phyloP scores from a whole-genome alignment of 768 basidiomycete genomes.

The Mycena vulgaris region DNA sequence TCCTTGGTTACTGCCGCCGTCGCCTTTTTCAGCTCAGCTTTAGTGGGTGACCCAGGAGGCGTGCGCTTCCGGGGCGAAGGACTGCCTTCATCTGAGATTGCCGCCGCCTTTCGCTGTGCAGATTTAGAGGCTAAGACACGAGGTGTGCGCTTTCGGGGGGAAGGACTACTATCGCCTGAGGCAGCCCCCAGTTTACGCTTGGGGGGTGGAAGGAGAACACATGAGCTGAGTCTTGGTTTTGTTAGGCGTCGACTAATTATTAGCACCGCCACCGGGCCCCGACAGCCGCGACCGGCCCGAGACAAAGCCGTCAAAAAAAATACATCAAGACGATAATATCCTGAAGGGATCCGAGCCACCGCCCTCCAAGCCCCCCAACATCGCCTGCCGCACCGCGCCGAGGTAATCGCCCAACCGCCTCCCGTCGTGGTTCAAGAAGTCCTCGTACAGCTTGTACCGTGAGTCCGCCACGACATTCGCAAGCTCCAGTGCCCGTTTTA shows the following conservation, averaged over 20 bases:
- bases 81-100: background rate
- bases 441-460: constrained; percentile 87
- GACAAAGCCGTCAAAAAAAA: background rate
- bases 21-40: constrained; percentile 1
- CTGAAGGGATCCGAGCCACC: constrained; percentile 87
- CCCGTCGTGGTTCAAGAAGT: constrained; percentile 79
- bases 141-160: background rate
- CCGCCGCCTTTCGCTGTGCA: background rate
- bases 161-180: background rate
- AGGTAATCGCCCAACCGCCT: constrained; percentile 82
- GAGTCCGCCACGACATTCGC: constrained; percentile 93
- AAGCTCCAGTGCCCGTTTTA: constrained; percentile 81
- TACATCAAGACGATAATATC: constrained; percentile 47
- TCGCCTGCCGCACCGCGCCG: constrained; percentile 77
- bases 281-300: too few species aligned
- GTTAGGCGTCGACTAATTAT: background rate
- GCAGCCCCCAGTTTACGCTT: constrained; percentile 7
- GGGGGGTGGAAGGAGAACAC: constrained; percentile 5
- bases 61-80: background rate
- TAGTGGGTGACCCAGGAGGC: background rate
- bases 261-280: constrained; percentile 19
- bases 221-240: background rate
- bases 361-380: constrained; percentile 78
- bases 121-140: background rate
- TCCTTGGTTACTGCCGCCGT: background rate